Evolutionary conservation across 768 basidiomycete genomes (phyloP).

Genomic region (Amanita exitialis): DNA sequence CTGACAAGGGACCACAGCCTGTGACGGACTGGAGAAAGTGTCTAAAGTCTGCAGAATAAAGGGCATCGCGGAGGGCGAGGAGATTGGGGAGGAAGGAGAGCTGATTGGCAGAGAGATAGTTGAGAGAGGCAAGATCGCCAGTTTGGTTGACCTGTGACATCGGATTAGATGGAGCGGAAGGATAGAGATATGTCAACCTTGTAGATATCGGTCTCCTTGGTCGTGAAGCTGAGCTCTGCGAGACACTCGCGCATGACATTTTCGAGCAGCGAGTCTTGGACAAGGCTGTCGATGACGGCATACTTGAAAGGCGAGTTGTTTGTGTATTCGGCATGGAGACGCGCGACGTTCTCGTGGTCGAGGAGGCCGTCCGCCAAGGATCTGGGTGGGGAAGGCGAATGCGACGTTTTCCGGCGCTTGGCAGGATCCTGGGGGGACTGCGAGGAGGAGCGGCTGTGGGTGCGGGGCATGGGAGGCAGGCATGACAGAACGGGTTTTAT

Average conservation of each 20-base stretch:
- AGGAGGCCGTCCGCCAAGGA: conserved; percentile 49
- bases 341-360: conserved; percentile 42
- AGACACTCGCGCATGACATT: conserved; percentile 81
- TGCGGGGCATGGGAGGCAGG: conserved; percentile 27
- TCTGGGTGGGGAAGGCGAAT: conserved; percentile 12
- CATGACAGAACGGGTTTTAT: background rate
- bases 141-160: conserved; percentile 82
- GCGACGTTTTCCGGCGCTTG: conserved; percentile 21
- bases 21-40: conserved; percentile 78
- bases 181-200: conserved; percentile 41
- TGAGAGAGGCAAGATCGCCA: conserved; percentile 89
- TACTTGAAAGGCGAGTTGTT: conserved; percentile 70
- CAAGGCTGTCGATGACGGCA: conserved; percentile 68
- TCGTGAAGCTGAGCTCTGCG: conserved; percentile 67
- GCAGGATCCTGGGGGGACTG: conserved; percentile 16
- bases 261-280: conserved; percentile 73
- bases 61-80: conserved; percentile 76
- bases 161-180: conserved; percentile 3
- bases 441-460: conserved; percentile 36
- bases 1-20: conserved; percentile 86
- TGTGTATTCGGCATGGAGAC: conserved; percentile 46
- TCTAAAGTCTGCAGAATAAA: conserved; percentile 82
- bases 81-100: conserved; percentile 73
- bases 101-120: conserved; percentile 72
- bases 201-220: conserved; percentile 99